Evolutionary conservation across 2,329 filamentous ascomycete species (phyloP), one percentile per base, ranked within the genome.

Genomic region (Exophiala dermatitidis): DNA sequence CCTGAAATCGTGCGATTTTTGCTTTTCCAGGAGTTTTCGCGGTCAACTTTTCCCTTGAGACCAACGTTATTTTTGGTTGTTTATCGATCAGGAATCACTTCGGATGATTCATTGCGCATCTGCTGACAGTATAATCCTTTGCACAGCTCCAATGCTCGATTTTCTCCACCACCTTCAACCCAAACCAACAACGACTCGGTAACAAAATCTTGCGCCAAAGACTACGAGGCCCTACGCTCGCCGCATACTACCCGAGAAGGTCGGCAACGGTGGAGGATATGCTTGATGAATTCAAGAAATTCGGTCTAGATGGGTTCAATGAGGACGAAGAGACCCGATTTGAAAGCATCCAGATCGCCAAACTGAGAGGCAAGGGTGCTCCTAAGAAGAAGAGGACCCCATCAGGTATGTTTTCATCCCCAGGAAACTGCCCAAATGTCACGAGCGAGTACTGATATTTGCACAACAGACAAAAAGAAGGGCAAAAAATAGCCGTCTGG

Each of bases 181-280:
- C 93, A 29, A 79, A 88, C 51, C 77, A 83, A 62, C 71, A 86
- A 57, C 88, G 93, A 58, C 82, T 88, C 63, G 93, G 93, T 66
- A 96, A 93, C 75, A 95, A 93, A 72, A 78, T 98, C 68, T 78
- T 98, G 56, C 88, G 90, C 66, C 87, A 96, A 70, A 83, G 90
- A 66, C 77, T 97, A 59, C 83, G 81, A 66, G 93, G 93, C n/a
- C 88, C 90, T 31, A 74, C 86, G 0, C 73, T 96, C 60, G 86
- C 84, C 37, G 79, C 88, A 53, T 98, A 96, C 77, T 98, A 98
- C 69, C 93, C 93, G 1, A 82, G 84, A 60, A 85, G 78, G 57
- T 75, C 85, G 10, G 82, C 81, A 28, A 84, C 84, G 0, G 80
- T 94, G 57, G 79, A 81, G 62, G 88, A 94, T 61, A 70, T 95